phyloP scores from a whole-genome alignment of 306 rosid species.

The Vigna reflexopilosa region DNA sequence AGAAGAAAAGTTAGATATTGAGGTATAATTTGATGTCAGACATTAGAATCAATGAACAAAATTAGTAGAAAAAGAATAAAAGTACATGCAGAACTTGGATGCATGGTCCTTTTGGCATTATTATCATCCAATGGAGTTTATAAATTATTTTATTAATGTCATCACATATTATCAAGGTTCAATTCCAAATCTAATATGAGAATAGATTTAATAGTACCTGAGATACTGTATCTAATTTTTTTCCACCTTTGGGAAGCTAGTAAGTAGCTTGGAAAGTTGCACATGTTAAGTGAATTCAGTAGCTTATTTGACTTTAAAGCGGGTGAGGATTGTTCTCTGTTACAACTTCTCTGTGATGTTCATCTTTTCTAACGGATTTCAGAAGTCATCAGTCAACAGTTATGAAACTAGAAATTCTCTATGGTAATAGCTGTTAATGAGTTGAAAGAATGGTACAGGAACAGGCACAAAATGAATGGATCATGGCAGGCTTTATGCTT shows the following conservation, averaged over 20 bases:
- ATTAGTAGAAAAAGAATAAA: too few relatives aligned
- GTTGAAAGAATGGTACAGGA: slow-evolving; percentile 44
- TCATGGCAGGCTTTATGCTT: slow-evolving; percentile 36
- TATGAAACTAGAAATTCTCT: slow-evolving; percentile 38
- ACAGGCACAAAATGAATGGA: slow-evolving; percentile 28
- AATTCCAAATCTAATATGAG: too few relatives aligned
- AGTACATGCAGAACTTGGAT: too few relatives aligned
- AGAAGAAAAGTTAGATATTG: too few relatives aligned
- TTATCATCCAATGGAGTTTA: too few relatives aligned
- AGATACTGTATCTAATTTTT: too few relatives aligned
- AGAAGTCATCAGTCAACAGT: slow-evolving; percentile 26
- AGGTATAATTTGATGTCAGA: too few relatives aligned
- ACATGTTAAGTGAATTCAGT: slow-evolving; percentile 26
- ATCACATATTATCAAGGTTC: too few relatives aligned
- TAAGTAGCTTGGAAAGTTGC: slow-evolving; percentile 32
- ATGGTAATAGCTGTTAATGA: slow-evolving; percentile 33
- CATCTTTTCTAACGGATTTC: not conserved
- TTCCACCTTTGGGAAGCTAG: not conserved
- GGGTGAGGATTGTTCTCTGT: slow-evolving; percentile 31
- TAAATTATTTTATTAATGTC: too few relatives aligned
- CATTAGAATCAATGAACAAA: too few relatives aligned
- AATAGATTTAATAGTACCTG: too few relatives aligned
- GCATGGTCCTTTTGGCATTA: too few relatives aligned
- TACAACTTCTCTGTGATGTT: slow-evolving; percentile 32
- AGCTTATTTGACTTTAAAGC: slow-evolving; percentile 40